These are phyloP conservation scores for Lophiostoma macrostomum DNA, from an alignment of 495 filamentous ascomycete genomes.

Conservation along the genomic window DNA sequence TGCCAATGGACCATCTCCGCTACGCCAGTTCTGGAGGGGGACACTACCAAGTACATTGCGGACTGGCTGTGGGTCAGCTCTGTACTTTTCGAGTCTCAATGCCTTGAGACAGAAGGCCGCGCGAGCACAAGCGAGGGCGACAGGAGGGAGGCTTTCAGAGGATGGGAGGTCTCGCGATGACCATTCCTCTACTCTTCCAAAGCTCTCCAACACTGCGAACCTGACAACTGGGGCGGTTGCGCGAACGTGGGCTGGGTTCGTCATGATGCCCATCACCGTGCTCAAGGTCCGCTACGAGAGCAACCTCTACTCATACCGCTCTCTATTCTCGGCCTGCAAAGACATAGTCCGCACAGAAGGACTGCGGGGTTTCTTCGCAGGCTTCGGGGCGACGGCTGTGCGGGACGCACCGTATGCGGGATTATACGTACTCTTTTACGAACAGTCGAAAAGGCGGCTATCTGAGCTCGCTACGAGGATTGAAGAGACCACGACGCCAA, in stretches of 20 bases:
- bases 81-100: conserved; percentile 92
- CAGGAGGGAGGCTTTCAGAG: background rate
- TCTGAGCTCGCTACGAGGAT: conserved; percentile 36
- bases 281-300: conserved; percentile 96
- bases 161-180: background rate
- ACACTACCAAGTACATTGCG: conserved; percentile 87
- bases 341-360: conserved; percentile 77
- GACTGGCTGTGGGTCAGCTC: conserved; percentile 85
- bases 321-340: conserved; percentile 63
- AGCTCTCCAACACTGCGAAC: conserved; percentile 81
- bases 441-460: conserved; percentile 73
- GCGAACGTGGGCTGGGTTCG: conserved; percentile 76
- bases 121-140: conserved; percentile 14
- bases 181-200: conserved; percentile 73
- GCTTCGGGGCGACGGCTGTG: conserved; percentile 89
- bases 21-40: conserved; percentile 87
- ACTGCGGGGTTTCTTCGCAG: conserved; percentile 80
- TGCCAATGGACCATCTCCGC: conserved; percentile 54
- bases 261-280: conserved; percentile 95
- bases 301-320: conserved; percentile 78
- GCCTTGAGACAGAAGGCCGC: conserved; percentile 70
- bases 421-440: conserved; percentile 91
- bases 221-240: conserved; percentile 79
- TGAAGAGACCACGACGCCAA: conserved; percentile 19
- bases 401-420: conserved; percentile 95